phyloP scores from a whole-genome alignment of 75 land plant species.

The Cunninghamia lanceolata region DNA sequence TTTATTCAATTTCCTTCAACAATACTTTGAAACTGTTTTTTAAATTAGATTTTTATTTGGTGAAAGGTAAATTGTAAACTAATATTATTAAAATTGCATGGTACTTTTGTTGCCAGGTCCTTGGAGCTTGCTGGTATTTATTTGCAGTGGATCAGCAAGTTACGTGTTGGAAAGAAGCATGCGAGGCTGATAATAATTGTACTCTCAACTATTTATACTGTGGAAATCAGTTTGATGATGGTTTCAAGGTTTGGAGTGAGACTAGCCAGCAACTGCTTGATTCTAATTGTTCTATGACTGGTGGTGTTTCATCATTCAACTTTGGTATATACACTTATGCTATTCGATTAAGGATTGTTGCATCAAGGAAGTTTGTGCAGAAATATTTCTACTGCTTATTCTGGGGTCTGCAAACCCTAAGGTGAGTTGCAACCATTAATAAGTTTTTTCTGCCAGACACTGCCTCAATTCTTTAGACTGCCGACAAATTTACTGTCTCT shows the following conservation, averaged over 20 bases:
- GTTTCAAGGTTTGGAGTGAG: constrained; percentile 13
- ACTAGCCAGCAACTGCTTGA: constrained; percentile 13
- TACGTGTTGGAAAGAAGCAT: constrained; percentile 58
- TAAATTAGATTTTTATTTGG: too few relatives aligned
- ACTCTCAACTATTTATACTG: constrained; percentile 46
- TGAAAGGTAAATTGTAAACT: background rate
- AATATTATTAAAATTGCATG: background rate
- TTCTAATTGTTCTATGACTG: constrained; percentile 17
- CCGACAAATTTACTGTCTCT: background rate
- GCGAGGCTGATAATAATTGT: constrained; percentile 19
- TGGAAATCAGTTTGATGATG: constrained; percentile 11
- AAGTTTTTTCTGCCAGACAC: background rate
- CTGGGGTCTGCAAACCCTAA: constrained; percentile 71
- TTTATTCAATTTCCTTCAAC: too few relatives aligned
- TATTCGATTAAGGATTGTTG: constrained; percentile 33
- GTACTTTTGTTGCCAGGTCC: constrained; percentile 22
- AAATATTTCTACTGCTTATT: constrained; percentile 73
- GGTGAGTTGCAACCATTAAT: constrained; percentile 20
- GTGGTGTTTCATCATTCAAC: constrained; percentile 27
- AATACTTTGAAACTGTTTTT: too few relatives aligned
- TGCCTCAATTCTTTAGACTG: background rate
- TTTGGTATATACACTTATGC: constrained; percentile 58
- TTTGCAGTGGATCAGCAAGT: constrained; percentile 60
- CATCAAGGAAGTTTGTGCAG: constrained; percentile 27
- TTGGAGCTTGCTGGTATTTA: constrained; percentile 77